A percentile compares a stretch with the other conserved stretches of the same genome.
Evolutionary conservation across 2,329 filamentous ascomycete genomes (phyloP).

Genomic region (Zymoseptoria tritici): DNA sequence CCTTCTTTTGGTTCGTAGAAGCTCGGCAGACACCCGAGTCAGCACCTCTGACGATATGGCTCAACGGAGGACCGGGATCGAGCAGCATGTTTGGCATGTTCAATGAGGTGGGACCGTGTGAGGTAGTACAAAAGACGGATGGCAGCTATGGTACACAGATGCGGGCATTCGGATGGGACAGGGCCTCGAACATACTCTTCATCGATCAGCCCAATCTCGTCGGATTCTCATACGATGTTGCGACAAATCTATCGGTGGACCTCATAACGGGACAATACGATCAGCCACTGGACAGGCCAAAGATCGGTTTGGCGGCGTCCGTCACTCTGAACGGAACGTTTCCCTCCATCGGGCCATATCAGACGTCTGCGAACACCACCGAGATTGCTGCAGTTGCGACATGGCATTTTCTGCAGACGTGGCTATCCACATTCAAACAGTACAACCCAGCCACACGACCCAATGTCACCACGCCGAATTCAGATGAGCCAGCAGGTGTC

Average conservation of each 20-base stretch:
- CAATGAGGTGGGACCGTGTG: conserved; percentile 39
- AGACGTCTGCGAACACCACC: conserved; percentile 42
- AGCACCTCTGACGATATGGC: conserved; percentile 54
- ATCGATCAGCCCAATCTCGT: conserved; percentile 53
- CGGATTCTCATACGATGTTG: conserved; percentile 46
- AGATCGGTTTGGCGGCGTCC: conserved; percentile 23
- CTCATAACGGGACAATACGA: not conserved
- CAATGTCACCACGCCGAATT: conserved; percentile 42
- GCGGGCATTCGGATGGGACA: conserved; percentile 54
- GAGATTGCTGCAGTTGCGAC: conserved; percentile 49
- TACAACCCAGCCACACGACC: conserved; percentile 38
- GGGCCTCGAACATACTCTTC: conserved; percentile 53
- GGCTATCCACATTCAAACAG: conserved; percentile 39
- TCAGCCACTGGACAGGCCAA: not conserved
- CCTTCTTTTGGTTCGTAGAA: conserved; percentile 61
- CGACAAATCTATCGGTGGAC: conserved; percentile 10
- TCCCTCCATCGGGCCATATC: not conserved
- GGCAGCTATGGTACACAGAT: conserved; percentile 17
- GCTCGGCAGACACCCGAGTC: conserved; percentile 44
- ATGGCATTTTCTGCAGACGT: conserved; percentile 51
- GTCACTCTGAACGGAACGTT: conserved; percentile 35
- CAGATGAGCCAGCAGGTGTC: conserved; percentile 24
- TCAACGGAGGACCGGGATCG: conserved; percentile 53
- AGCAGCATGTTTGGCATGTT: conserved; percentile 54
- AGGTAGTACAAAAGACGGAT: conserved; percentile 34